These are phyloP conservation scores for Bothriochloa decipiens DNA, from an alignment of 176 grass and related monocot species.

Conservation along the genomic window DNA sequence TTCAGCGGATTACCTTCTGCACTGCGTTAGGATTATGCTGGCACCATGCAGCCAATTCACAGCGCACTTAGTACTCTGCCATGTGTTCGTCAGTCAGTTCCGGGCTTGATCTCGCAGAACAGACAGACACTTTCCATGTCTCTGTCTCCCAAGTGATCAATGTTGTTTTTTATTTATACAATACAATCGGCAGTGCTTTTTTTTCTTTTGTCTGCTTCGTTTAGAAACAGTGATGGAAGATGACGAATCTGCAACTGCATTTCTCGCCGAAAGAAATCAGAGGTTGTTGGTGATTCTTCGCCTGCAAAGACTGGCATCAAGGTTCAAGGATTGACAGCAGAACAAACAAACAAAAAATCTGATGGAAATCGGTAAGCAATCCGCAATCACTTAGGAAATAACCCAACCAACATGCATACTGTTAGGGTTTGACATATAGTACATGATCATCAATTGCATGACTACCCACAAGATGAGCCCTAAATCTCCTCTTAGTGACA, in stretches of 20 bases:
- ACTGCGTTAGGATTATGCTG: background rate
- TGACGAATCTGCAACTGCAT: background rate
- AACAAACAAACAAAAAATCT: background rate
- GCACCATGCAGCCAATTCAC: background rate
- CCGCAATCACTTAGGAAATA: background rate
- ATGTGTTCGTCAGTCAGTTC: background rate
- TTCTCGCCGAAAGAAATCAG: background rate
- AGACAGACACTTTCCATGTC: background rate
- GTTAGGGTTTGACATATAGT: slow-evolving; percentile 31
- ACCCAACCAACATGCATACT: background rate
- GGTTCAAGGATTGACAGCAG: background rate
- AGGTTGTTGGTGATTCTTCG: background rate
- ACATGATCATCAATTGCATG: slow-evolving; percentile 7
- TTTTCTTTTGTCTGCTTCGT: background rate
- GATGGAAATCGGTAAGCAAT: slow-evolving; percentile 1
- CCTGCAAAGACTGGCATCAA: too few species aligned
- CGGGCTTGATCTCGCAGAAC: background rate
- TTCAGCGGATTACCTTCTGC: background rate
- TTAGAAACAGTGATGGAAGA: background rate
- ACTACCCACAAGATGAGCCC: slow-evolving; percentile 13
- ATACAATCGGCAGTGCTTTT: background rate
- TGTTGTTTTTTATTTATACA: background rate
- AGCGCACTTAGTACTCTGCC: background rate
- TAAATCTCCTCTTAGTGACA: slow-evolving; percentile 26
- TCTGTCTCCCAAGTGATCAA: background rate